A percentile compares a stretch with the other conserved stretches of the same genome.
These are phyloP conservation scores for Trichoderma sp. DNA, from an alignment of 2,329 filamentous ascomycete genomes.

Conservation along the genomic window DNA sequence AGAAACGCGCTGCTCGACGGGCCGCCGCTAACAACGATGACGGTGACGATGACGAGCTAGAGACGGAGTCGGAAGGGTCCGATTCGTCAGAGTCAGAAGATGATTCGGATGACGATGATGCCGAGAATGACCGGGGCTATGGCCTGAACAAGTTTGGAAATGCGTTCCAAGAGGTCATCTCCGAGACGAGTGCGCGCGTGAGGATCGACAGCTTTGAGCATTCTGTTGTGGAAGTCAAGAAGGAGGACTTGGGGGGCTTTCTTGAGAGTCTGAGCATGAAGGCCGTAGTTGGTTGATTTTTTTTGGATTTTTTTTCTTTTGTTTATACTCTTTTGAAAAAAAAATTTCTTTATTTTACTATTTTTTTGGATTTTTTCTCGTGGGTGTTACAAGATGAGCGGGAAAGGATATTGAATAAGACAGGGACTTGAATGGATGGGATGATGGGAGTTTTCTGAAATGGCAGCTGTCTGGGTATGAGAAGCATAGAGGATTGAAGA, in stretches of 20 bases:
- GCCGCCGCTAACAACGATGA: conserved; percentile 47
- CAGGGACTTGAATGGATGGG: conserved; percentile 6
- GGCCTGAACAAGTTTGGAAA: conserved; percentile 89
- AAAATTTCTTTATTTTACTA: background rate
- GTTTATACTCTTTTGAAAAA: background rate
- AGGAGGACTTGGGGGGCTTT: conserved; percentile 89
- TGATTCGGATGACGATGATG: conserved; percentile 55
- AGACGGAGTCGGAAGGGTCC: conserved; percentile 47
- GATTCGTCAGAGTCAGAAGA: conserved; percentile 47
- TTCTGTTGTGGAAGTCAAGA: conserved; percentile 95
- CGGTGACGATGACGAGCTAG: conserved; percentile 50
- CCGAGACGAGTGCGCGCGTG: conserved; percentile 85
- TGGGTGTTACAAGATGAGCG: conserved; percentile 1
- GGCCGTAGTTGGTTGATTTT: conserved; percentile 69
- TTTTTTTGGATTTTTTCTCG: background rate
- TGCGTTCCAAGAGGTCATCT: conserved; percentile 92
- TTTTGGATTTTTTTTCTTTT: too few species aligned
- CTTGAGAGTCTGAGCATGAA: conserved; percentile 91
- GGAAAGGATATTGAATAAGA: background rate
- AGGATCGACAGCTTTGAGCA: conserved; percentile 96
- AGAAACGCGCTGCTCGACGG: conserved; percentile 61
- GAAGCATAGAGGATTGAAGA: background rate
- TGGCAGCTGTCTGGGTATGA: background rate
- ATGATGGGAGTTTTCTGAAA: conserved; percentile 2
- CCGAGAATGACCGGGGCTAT: conserved; percentile 62